Evolutionary conservation across 805 yeast species (phyloP), one percentile per base, ranked within the genome.

Genomic region (Wickerhamiella siamensis): DNA sequence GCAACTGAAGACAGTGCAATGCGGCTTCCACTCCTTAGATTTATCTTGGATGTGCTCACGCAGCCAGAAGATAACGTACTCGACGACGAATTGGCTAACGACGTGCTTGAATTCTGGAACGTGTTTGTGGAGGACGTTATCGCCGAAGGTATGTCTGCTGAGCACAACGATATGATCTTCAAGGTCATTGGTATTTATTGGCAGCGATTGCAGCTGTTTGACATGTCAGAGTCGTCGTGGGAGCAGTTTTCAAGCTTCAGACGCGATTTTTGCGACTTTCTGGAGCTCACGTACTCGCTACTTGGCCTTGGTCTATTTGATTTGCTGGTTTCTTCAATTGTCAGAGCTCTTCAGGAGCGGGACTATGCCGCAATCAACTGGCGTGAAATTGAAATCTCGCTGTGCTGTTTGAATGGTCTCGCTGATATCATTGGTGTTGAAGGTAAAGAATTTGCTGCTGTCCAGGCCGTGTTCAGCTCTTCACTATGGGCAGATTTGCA

Each of bases 251-350:
- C 61, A 18, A 69, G 74, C 20, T 88, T 75, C 58, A 69, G 96
- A 50, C 62, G 73, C 26, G 88, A 80, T 46, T 79, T 80, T 8
- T 71, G 79, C 1, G 97, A 91, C 50, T 66, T 87, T 31, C 72
- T 83, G 48, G 91, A 84, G 42, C 65, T 74, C 0, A 59, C 79
- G 1, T 83, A 79, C 63, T 72, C 84, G 1, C 64, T 82, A 4
- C 65, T 83, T 31, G 83, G 81, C 31, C 42, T 57, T 0, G 61
- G 67, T 1, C 57, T 83, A 31, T 72, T 71, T 47, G 61, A 63
- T 4, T 64, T 59, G 17, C 56, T 82, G 22, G 53, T 54, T 9
- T 27, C 33, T 5, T 45, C 47, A 5, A 50, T 50, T 1, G 26
- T 49, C n/a, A n/a, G 36, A 5, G 48, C 40, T 12, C 46, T 40